A percentile compares a stretch with the other conserved stretches of the same genome.
phyloP scores from a whole-genome alignment of 2,329 filamentous ascomycete genomes.

The Dothistroma septosporum region DNA sequence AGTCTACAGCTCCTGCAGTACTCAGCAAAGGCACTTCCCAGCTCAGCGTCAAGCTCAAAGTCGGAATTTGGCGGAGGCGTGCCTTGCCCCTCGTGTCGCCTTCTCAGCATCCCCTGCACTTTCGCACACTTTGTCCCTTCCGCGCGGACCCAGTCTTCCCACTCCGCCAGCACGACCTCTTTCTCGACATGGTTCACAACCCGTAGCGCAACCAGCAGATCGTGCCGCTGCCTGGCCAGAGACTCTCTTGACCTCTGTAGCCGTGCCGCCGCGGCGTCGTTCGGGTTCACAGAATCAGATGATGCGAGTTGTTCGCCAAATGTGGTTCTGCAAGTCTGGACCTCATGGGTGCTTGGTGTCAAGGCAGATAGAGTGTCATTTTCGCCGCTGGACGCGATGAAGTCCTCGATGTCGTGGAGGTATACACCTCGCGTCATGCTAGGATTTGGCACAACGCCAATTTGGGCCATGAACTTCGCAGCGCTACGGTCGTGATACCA shows the following conservation, averaged over 20 bases:
- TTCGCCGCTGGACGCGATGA: conserved; percentile 36
- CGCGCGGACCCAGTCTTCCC: conserved; percentile 84
- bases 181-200: conserved; percentile 85
- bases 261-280: conserved; percentile 37
- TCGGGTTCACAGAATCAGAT: conserved; percentile 10
- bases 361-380: conserved; percentile 16
- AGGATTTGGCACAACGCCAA: conserved; percentile 74
- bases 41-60: conserved; percentile 31
- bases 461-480: conserved; percentile 70
- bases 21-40: conserved; percentile 52
- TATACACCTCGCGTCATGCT: conserved; percentile 85
- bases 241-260: conserved; percentile 77
- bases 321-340: conserved; percentile 31
- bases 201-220: conserved; percentile 83
- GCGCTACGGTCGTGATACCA: conserved; percentile 88
- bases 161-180: conserved; percentile 81
- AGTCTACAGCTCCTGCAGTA: conserved; percentile 60
- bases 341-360: neutral
- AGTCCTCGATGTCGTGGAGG: conserved; percentile 70
- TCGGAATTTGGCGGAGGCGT: neutral
- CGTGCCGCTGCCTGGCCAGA: conserved; percentile 79
- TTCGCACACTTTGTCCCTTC: conserved; percentile 74
- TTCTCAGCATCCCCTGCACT: conserved; percentile 49
- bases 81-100: conserved; percentile 14
- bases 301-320: conserved; percentile 30